Percentiles rank a stretch among this genome's conserved stretches.
phyloP scores from a whole-genome alignment of 2,329 filamentous ascomycete genomes.

The Diaporthe amygdali region DNA sequence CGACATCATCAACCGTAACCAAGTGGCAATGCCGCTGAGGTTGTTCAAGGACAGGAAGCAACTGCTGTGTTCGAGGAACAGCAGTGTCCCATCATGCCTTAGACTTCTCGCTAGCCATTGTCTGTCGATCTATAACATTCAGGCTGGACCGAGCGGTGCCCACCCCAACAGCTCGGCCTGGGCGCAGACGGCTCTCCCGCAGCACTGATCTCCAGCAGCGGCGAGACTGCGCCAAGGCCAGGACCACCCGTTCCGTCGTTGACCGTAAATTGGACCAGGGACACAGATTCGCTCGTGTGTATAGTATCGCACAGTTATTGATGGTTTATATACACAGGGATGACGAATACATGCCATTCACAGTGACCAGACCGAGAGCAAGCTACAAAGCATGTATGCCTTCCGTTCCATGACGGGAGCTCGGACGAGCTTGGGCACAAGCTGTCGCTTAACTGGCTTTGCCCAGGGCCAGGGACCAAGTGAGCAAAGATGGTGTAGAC shows the following conservation, averaged over 20 bases:
- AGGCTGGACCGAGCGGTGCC: neutral
- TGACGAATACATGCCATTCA: neutral
- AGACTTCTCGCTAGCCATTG: neutral
- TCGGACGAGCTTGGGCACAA: neutral
- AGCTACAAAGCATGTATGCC: neutral
- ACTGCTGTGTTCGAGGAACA: neutral
- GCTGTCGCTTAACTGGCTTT: neutral
- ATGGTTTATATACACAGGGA: too few species aligned
- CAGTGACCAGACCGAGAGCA: neutral
- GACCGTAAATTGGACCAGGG: too few species aligned
- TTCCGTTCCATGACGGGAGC: neutral
- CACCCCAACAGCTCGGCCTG: neutral
- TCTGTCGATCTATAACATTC: neutral
- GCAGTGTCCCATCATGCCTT: neutral
- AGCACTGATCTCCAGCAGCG: neutral
- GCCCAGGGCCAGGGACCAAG: neutral
- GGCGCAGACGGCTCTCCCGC: neutral
- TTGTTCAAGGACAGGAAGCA: neutral
- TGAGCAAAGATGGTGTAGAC: neutral
- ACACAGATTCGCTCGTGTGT: too few species aligned
- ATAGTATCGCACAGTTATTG: too few species aligned
- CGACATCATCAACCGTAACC: neutral
- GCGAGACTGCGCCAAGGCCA: neutral
- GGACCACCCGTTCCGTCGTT: neutral
- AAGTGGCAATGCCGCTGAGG: neutral